phyloP scores from a whole-genome alignment of 164 flowering plant species.

The Platanus orientalis region DNA sequence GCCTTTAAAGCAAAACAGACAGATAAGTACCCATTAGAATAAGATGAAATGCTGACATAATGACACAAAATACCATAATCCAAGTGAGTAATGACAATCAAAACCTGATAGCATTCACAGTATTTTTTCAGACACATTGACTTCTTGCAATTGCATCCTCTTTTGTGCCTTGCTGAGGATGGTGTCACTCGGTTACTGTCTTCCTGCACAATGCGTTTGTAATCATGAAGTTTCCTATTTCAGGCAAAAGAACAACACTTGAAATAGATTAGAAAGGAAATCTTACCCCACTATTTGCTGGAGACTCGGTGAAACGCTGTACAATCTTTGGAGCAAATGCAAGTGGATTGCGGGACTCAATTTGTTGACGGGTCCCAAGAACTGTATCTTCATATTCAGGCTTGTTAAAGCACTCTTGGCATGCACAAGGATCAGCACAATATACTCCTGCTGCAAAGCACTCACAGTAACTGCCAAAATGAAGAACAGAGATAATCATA shows the following conservation, averaged over 20 bases:
- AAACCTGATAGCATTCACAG: constrained; percentile 87
- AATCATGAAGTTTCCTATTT: not conserved
- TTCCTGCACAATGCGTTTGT: constrained; percentile 33
- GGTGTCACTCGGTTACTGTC: constrained; percentile 40
- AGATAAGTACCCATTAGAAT: constrained; percentile 6
- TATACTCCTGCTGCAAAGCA: constrained; percentile 84
- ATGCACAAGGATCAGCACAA: constrained; percentile 71
- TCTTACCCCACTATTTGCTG: constrained; percentile 35
- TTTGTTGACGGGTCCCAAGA: constrained; percentile 49
- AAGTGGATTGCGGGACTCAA: constrained; percentile 71
- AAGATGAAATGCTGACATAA: constrained; percentile 1
- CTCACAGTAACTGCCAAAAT: constrained; percentile 67
- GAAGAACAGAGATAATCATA: not conserved
- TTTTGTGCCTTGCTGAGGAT: constrained; percentile 70
- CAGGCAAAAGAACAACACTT: too few species aligned
- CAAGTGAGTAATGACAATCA: not conserved
- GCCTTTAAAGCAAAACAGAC: constrained; percentile 27
- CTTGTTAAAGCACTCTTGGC: constrained; percentile 69
- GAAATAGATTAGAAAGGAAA: not conserved
- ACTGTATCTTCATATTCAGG: constrained; percentile 67
- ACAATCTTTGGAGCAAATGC: constrained; percentile 85
- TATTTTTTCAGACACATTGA: constrained; percentile 81
- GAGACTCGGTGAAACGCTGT: constrained; percentile 19
- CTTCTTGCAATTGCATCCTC: constrained; percentile 90
- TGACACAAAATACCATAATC: not conserved